These are phyloP conservation scores for sunflower (Helianthus annuus) DNA, from an alignment of 129 eudicot genomes.

Conservation along the genomic window DNA sequence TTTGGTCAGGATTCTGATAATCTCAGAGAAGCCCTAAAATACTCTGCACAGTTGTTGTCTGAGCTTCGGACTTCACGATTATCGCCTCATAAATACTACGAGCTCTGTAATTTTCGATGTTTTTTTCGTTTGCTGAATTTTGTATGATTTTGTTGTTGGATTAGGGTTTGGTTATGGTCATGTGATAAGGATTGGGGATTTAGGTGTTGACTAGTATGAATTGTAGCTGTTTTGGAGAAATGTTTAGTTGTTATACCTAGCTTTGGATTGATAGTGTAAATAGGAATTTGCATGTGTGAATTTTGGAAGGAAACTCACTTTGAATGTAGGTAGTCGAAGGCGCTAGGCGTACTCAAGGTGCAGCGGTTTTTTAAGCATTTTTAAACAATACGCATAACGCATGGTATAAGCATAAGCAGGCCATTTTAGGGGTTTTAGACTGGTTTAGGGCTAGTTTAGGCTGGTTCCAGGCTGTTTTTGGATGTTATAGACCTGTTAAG, in stretches of 20 bases:
- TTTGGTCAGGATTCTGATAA: conserved; percentile 68
- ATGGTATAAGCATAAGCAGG: too few species aligned
- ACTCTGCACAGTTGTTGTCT: conserved; percentile 85
- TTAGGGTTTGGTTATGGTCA: not conserved
- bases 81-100: conserved; percentile 93
- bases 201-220: conserved; percentile 24
- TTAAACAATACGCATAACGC: too few species aligned
- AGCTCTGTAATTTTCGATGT: conserved; percentile 59
- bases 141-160: not conserved
- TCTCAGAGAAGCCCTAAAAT: conserved; percentile 92
- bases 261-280: not conserved
- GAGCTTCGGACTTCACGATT: conserved; percentile 95
- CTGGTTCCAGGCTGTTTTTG: too few species aligned
- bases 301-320: conserved; percentile 2
- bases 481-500: too few species aligned
- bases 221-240: not conserved
- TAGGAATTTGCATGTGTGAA: not conserved
- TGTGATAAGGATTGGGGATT: conserved; percentile 12
- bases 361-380: too few species aligned
- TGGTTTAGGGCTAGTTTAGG: too few species aligned
- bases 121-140: not conserved
- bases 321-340: not conserved
- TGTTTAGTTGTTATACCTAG: not conserved
- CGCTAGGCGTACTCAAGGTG: too few species aligned
- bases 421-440: too few species aligned